Conservation (phyloP, 345 rosid species). For the Trapa incisa region DNA sequence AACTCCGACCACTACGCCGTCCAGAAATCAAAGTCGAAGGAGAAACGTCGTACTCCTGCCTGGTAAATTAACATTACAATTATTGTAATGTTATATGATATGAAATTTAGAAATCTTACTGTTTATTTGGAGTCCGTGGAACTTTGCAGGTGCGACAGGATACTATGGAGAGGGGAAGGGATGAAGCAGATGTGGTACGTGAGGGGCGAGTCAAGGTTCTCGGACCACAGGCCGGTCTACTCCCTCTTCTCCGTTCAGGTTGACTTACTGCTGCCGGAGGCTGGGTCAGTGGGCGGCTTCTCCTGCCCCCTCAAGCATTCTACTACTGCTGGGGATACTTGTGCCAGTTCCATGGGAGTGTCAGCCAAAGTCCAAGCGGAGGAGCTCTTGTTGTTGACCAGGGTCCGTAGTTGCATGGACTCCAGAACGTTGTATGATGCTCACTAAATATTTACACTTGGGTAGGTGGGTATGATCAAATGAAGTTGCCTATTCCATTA, state of each 20-base stretch:
- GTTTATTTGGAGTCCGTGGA: too few relatives aligned
- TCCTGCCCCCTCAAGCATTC: slow-evolving; percentile 4
- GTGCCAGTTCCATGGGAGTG: too few relatives aligned
- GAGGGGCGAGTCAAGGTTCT: slow-evolving; percentile 86
- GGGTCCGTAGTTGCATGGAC: too few relatives aligned
- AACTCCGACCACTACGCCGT: slow-evolving; percentile 64
- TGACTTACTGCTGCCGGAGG: slow-evolving; percentile 12
- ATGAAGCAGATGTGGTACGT: slow-evolving; percentile 56
- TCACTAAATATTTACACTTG: too few relatives aligned
- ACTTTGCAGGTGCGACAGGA: slow-evolving; percentile 74
- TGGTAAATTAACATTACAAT: slow-evolving; percentile 27
- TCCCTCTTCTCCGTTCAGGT: slow-evolving; percentile 60
- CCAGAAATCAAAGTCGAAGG: slow-evolving; percentile 45
- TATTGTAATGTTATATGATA: too few relatives aligned
- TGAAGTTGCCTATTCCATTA: too few relatives aligned
- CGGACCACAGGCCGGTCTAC: slow-evolving; percentile 90
- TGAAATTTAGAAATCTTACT: too few relatives aligned
- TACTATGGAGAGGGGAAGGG: slow-evolving; percentile 90
- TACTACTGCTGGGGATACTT: too few relatives aligned
- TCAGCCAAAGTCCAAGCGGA: too few relatives aligned
- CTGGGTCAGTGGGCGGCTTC: slow-evolving; percentile 17
- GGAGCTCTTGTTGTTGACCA: too few relatives aligned
- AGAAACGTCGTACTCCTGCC: slow-evolving; percentile 74
- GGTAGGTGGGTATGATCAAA: too few relatives aligned
- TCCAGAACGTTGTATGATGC: too few relatives aligned